Base-by-base conservation (phyloP, 2,329 filamentous ascomycete genomes). In the Cladophialophora immunda region DNA sequence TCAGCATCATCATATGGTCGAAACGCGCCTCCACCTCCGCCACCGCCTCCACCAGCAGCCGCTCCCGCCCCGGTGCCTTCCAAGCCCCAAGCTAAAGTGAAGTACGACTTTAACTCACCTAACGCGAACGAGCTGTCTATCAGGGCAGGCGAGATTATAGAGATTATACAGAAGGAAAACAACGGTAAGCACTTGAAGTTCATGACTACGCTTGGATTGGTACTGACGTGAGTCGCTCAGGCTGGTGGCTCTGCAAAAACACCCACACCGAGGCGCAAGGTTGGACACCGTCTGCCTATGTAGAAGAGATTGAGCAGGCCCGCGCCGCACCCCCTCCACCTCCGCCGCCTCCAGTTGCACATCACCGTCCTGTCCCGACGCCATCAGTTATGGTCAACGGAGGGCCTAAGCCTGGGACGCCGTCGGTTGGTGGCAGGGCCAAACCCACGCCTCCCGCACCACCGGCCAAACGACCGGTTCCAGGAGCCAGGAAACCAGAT, bases 231-330 rank as follows among this genome's bases (percentile, higher is more conserved):
- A 53, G 36, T 13, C n/a, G 22, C 59, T 17, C 50, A 97, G 94
- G 95, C 61, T 99, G 95, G 95, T 98, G 94, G 94, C 85, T 98
- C 55, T 95, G 90, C 70, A 94, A 93, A 82, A 92, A 90, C 69
- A 80, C 82, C 57, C 81, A 87, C 74, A 84, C 84, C 55, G 84
- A 85, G 72, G 87, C 87, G n/a, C 92, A 95, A 79, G 95, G 93
- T 59, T 99, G 95, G 95, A 89, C 95, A 2, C 95, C 95, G 0
- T 92, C 94, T 22, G 93, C 94, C 22, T 99, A 99, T 75, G 90
- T 99, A 8, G 91, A 98, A 80, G 94, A 97, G 68, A 77, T 81
- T 66, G 68, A 72, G 80, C 86, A 91, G 76, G 86, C 85, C 27
- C 82, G 87, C 13, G 82, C 84, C 7, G 85, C 89, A 9, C 86